phyloP scores from a whole-genome alignment of 495 filamentous ascomycete genomes.

The Neurospora sp. region DNA sequence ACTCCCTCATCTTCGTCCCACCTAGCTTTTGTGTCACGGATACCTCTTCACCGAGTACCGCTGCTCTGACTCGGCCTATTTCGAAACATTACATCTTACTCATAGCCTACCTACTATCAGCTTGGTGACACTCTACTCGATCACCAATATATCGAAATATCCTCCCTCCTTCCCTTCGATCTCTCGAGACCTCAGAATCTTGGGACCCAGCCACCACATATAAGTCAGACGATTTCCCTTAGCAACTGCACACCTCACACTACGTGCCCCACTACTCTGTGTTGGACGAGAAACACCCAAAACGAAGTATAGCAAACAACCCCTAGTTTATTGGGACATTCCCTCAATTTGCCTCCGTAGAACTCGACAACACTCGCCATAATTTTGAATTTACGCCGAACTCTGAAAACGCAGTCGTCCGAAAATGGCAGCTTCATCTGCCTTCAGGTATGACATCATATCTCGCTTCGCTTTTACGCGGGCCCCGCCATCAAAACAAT shows the following conservation, averaged over 20 bases:
- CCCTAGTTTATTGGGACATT: not conserved
- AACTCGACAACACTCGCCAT: not conserved
- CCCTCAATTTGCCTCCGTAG: not conserved
- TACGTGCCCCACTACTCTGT: not conserved
- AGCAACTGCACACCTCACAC: not conserved
- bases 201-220: not conserved
- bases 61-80: not conserved
- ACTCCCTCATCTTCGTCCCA: not conserved
- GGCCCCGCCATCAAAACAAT: not conserved
- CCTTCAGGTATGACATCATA: not conserved
- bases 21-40: not conserved
- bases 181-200: not conserved
- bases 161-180: not conserved
- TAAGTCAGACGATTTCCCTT: not conserved
- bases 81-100: not conserved
- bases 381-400: not conserved
- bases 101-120: not conserved
- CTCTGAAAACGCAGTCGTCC: not conserved
- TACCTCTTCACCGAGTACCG: not conserved
- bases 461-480: not conserved
- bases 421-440: not conserved
- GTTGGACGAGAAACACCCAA: not conserved
- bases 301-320: not conserved
- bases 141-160: not conserved
- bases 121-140: not conserved